Evolutionary conservation across 1,284 basidiomycete genomes (phyloP).

Genomic region (Earliella scabrosa): DNA sequence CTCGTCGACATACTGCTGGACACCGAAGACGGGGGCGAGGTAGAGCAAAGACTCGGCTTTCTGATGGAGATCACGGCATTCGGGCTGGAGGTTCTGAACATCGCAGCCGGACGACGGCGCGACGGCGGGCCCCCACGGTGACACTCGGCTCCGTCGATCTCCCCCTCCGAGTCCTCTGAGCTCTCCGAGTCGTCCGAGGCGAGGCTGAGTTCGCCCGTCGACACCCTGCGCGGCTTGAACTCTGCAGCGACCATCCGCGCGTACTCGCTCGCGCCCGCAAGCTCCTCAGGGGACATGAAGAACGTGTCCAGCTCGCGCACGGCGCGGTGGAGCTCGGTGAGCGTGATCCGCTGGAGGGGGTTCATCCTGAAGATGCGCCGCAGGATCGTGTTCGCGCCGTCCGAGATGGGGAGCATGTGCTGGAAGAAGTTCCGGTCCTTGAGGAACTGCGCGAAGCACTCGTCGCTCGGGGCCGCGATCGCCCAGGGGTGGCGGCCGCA

Average conservation of each 20-base stretch:
- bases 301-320: conserved; percentile 69
- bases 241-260: conserved; percentile 8
- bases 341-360: conserved; percentile 56
- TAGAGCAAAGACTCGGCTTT: too few relatives aligned
- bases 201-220: too few relatives aligned
- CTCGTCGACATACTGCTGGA: too few relatives aligned
- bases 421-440: conserved; percentile 70
- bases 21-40: too few relatives aligned
- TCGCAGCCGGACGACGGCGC: too few relatives aligned
- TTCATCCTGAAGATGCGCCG: conserved; percentile 61
- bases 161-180: not conserved
- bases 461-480: conserved; percentile 72
- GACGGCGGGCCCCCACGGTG: too few relatives aligned
- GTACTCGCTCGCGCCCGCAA: conserved; percentile 30
- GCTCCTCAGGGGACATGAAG: conserved; percentile 63
- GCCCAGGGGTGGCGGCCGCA: conserved; percentile 90
- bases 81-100: too few relatives aligned
- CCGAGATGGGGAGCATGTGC: conserved; percentile 76
- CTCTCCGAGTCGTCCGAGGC: not conserved
- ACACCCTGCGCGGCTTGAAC: too few relatives aligned
- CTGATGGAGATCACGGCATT: too few relatives aligned
- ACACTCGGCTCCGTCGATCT: too few relatives aligned
- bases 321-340: conserved; percentile 64
- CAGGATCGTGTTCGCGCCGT: conserved; percentile 58
- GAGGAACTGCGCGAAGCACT: conserved; percentile 61